phyloP scores from a whole-genome alignment of 306 rosid species.

The Betula pendula region DNA sequence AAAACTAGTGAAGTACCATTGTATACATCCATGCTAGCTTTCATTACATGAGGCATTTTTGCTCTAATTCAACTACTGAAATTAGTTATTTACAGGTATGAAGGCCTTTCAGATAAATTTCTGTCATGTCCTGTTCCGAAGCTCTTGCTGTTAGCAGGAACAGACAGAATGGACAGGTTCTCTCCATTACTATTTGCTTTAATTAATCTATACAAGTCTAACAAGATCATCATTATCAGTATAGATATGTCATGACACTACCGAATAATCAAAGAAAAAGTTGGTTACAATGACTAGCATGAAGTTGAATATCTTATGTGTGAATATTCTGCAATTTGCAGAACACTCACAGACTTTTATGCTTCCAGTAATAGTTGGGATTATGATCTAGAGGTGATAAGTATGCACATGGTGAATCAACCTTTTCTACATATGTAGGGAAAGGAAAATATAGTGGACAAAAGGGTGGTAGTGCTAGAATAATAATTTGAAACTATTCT shows the following conservation, averaged over 20 bases:
- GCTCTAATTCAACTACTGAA: neutral
- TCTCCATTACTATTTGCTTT: constrained; percentile 7
- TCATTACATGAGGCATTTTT: neutral
- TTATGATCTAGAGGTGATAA: constrained; percentile 4
- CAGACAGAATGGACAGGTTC: constrained; percentile 96
- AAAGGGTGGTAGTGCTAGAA: neutral
- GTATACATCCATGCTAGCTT: neutral
- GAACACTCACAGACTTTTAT: neutral
- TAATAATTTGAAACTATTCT: neutral
- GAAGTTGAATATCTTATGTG: neutral
- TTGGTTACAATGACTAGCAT: neutral
- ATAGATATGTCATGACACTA: constrained; percentile 8
- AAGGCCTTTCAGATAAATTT: constrained; percentile 92
- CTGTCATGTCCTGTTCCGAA: constrained; percentile 81
- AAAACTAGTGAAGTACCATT: neutral
- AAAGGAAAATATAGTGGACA: neutral
- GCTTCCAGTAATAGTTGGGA: constrained; percentile 6
- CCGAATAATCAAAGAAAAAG: constrained; percentile 8
- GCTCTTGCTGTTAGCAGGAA: constrained; percentile 89
- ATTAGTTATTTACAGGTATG: constrained; percentile 61
- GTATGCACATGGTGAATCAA: constrained; percentile 4
- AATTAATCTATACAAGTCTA: constrained; percentile 14
- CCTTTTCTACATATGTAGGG: neutral
- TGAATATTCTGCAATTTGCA: constrained; percentile 12
- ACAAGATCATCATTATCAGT: neutral